Evolutionary conservation across 805 yeast species (phyloP).

Genomic region (Cyberlindnera mrakii): DNA sequence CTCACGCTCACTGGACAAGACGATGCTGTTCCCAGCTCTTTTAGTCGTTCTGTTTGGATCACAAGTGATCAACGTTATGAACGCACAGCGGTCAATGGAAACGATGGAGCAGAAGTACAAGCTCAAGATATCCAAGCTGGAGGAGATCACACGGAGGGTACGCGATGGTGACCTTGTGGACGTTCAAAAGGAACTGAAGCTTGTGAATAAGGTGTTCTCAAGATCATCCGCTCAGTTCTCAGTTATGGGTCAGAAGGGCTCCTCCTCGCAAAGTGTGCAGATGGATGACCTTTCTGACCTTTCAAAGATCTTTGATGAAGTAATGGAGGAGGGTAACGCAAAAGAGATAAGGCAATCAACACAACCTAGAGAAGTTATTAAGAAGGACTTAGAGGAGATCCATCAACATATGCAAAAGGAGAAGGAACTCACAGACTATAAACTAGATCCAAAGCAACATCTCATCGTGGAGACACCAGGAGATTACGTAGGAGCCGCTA

Average conservation of each 20-base stretch:
- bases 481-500: slow-evolving; percentile 32
- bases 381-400: slow-evolving; percentile 10
- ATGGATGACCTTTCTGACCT: not conserved
- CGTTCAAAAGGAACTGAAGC: slow-evolving; percentile 33
- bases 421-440: slow-evolving; percentile 23
- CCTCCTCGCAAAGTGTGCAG: not conserved
- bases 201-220: slow-evolving; percentile 30
- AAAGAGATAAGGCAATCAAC: no score
- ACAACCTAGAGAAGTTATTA: slow-evolving; percentile 5
- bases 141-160: slow-evolving; percentile 33
- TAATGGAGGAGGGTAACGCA: not conserved
- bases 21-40: slow-evolving; percentile 33
- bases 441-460: slow-evolving; percentile 29
- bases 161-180: slow-evolving; percentile 33
- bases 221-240: slow-evolving; percentile 1
- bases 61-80: slow-evolving; percentile 39
- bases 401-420: slow-evolving; percentile 25
- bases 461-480: slow-evolving; percentile 35
- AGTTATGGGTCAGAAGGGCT: slow-evolving; percentile 1
- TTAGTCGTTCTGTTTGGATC: slow-evolving; percentile 41
- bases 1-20: slow-evolving; percentile 24
- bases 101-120: slow-evolving; percentile 33
- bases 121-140: slow-evolving; percentile 32
- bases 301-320: not conserved
- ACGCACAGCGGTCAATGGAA: slow-evolving; percentile 32